Base-by-base conservation (phyloP, 805 yeast species). In the Jamesozyma jinghongensis region DNA sequence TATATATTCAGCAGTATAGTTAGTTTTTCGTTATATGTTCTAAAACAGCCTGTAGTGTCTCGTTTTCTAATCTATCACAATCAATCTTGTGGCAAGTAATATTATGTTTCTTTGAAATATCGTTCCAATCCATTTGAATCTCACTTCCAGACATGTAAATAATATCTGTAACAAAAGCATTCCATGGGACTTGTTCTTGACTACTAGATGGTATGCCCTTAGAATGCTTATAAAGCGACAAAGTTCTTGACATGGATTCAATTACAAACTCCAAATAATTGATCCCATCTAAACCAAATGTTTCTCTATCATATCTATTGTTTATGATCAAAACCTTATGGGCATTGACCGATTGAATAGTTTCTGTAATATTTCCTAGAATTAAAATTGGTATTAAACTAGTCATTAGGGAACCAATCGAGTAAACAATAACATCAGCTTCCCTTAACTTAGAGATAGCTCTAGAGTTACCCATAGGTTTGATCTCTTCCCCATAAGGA, bases 321-420 rank as follows among this genome's bases (percentile, higher is more conserved):
- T 88, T 88, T 22, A 87, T 59, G 10, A 88, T 58, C 13, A 87
- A 56, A 5, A 87, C 68, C 52, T 79, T 77, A 40, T 62, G 55
- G 2, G 56, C 52, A 10, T 48, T 49, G 12, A 61, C 62, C 4
- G 49, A 41, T 22, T 45, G 44, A 19, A 84, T 73, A 0, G 86
- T 79, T 28, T 70, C 70, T 0, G 88, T 88, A 6, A 84, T 70
- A 2, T 94, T 94, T 38, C 75, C 75, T 3, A 85, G 64, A 7
- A 85, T 72, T 5, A 86, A 62, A 0, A 86, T 78, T 0, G 97
- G 97, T 3, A 86, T 63, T 5, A 83, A 76, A 38, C 95, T 84
- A 0, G 97, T 88, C 81, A 84, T 83, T 29, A 88, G 65, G 1
- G 94, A 83, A 1, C 97, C 97, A 41, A 88, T 83, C 0, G 94